These are phyloP conservation scores for Withania somnifera DNA, from an alignment of 305 asterid species.

Conservation along the genomic window DNA sequence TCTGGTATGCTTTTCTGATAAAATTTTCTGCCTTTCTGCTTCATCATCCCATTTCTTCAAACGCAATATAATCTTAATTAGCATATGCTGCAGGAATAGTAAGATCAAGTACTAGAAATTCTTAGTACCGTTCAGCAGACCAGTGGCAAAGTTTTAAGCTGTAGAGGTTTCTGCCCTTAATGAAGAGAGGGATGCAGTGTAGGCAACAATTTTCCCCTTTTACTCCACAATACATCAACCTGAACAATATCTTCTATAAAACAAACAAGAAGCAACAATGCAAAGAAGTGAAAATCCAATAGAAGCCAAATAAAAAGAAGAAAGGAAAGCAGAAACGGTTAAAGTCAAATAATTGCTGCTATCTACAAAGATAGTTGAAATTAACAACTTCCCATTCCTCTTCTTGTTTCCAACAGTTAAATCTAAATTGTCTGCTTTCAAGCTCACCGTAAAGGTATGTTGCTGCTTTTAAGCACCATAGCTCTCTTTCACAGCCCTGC, in stretches of 20 bases:
- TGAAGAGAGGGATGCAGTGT: slow-evolving; percentile 85
- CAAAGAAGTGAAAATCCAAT: background rate
- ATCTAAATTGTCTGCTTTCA: background rate
- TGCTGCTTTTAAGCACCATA: slow-evolving; percentile 94
- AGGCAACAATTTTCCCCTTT: slow-evolving; percentile 71
- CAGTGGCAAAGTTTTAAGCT: slow-evolving; percentile 75
- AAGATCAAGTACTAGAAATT: slow-evolving; percentile 9
- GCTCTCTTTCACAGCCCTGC: slow-evolving; percentile 82
- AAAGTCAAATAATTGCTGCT: background rate
- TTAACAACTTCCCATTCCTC: background rate
- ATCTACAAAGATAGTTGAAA: background rate
- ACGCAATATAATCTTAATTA: background rate
- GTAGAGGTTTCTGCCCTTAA: slow-evolving; percentile 91
- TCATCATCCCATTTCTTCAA: slow-evolving; percentile 74
- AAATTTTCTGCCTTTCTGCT: slow-evolving; percentile 46
- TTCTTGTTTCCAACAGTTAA: background rate
- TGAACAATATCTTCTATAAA: slow-evolving; percentile 13
- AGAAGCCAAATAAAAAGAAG: background rate
- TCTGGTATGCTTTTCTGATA: slow-evolving; percentile 75
- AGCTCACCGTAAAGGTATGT: slow-evolving; percentile 76
- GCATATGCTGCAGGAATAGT: background rate
- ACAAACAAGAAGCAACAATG: background rate
- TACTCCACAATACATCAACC: slow-evolving; percentile 94
- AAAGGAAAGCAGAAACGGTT: background rate
- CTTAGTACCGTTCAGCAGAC: slow-evolving; percentile 16